Percentiles rank a stretch among this genome's conserved stretches.
Conservation (phyloP, 1,139 yeast genomes). For the Yamadazyma pseudoaaseri region DNA sequence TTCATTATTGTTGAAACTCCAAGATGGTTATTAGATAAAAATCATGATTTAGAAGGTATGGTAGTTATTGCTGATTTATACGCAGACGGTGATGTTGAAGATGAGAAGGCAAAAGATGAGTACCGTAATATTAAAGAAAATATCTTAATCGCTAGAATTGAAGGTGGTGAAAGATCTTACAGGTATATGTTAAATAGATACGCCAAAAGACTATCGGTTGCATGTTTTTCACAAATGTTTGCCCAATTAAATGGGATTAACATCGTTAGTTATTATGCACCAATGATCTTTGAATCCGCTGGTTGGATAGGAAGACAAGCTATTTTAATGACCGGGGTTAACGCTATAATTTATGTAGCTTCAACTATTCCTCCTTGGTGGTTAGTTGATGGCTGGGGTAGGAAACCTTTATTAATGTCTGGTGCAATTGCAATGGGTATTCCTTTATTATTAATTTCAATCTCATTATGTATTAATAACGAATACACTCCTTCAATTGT, state of each 20-base stretch:
- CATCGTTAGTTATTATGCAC: constrained; percentile 90
- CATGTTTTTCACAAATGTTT: constrained; percentile 87
- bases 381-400: constrained; percentile 86
- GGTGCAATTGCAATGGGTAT: constrained; percentile 82
- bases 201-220: constrained; percentile 77
- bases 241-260: constrained; percentile 94
- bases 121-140: constrained; percentile 47
- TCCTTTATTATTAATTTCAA: constrained; percentile 64
- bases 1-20: constrained; percentile 84
- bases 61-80: constrained; percentile 47
- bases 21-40: constrained; percentile 84
- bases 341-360: constrained; percentile 68
- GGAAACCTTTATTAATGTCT: constrained; percentile 73
- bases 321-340: constrained; percentile 89
- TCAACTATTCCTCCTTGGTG: constrained; percentile 92
- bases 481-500: constrained; percentile 68
- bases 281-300: constrained; percentile 89
- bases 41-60: constrained; percentile 83
- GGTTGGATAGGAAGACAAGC: constrained; percentile 93
- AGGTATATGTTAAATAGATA: constrained; percentile 62
- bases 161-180: constrained; percentile 69
- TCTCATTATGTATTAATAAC: constrained; percentile 59
- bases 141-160: constrained; percentile 62
- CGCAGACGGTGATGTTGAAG: constrained; percentile 54
- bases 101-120: constrained; percentile 57